Evolutionary conservation across 148 eudicot genomes (phyloP), one percentile per base, ranked within the genome.

Genomic region (Chenopodium album): DNA sequence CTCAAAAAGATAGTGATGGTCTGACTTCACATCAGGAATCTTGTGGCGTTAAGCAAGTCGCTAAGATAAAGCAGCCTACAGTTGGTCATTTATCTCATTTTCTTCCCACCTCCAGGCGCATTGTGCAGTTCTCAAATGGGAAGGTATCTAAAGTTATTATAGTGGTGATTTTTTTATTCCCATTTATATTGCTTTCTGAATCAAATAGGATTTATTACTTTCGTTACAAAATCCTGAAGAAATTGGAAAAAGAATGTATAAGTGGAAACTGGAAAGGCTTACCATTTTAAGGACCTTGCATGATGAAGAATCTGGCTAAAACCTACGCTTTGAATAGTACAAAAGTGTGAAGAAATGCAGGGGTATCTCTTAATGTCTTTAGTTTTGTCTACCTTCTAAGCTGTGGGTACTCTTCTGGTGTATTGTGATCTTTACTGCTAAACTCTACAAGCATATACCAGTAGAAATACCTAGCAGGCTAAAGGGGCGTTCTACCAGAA

Each of bases 121-220:
- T 95, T 85, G 97, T 95, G 84, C 99, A 95, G 84, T 95, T 95
- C 81, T 92, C 99, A 56, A 91, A 93, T 90, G 99, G 92, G 86
- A 93, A 92, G 98, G 99, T 92, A 90, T 60, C 16, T 80, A 64
- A 23, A 64, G 23, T 31, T 76, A 28, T 32, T 71, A 62, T 14
- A 52, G 0, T n/a, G 47, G 13, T 44, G 20, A 73, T 48, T 44
- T 20, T 76, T 71, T 68, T 28, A 44, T 41, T 66, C 66, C 76
- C 75, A 26, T 65, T 71, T 9, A 16, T 28, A 69, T 47, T 62
- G 11, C 23, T 37, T 26, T 23, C 62, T 56, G 60, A 17, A 65
- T 66, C 46, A 62, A 1, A 56, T 65, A 9, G 29, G 8, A 20
- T n/a, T 7, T 77, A 0, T 16, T 56, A 12, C 5, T 3, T 56